Evolutionary conservation across 2,329 filamentous ascomycete species (phyloP).

Genomic region (Pseudogymnoascus sp.): DNA sequence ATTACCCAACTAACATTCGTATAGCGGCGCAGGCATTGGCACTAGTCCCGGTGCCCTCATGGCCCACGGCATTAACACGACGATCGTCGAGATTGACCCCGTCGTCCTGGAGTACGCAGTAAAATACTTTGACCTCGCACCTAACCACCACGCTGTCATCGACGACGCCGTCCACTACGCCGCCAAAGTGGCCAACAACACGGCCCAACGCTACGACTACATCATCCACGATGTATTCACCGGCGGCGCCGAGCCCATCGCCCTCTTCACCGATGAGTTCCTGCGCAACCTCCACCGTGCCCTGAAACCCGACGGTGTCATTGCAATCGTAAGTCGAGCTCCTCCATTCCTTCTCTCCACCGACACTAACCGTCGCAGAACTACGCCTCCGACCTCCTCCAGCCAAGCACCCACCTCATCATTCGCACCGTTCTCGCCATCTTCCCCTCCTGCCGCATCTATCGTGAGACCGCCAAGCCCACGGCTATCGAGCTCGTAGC

Average conservation of each 20-base stretch:
- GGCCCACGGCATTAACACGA: conserved; percentile 81
- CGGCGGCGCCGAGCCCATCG: conserved; percentile 82
- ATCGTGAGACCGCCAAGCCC: conserved; percentile 63
- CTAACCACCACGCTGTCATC: conserved; percentile 72
- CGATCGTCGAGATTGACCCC: conserved; percentile 90
- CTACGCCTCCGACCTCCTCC: conserved; percentile 80
- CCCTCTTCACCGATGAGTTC: conserved; percentile 83
- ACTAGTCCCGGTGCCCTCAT: conserved; percentile 84
- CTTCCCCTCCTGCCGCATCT: conserved; percentile 87
- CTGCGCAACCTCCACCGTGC: conserved; percentile 62
- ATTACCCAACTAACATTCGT: conserved; percentile 19
- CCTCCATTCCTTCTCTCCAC: background rate
- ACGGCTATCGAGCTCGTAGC: conserved; percentile 41
- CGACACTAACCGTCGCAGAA: conserved; percentile 50
- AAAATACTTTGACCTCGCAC: conserved; percentile 72
- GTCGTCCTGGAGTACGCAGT: conserved; percentile 75
- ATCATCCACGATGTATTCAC: conserved; percentile 98
- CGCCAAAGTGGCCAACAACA: conserved; percentile 34
- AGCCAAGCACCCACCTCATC: conserved; percentile 69
- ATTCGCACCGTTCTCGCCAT: conserved; percentile 73
- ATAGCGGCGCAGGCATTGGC: conserved; percentile 80
- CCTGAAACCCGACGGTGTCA: conserved; percentile 68
- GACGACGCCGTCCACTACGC: conserved; percentile 73
- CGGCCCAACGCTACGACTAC: conserved; percentile 62
- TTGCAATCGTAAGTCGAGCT: conserved; percentile 66